These are phyloP conservation scores for Geotrichum histeridarum DNA, from an alignment of 1,139 yeast genomes.

Conservation along the genomic window DNA sequence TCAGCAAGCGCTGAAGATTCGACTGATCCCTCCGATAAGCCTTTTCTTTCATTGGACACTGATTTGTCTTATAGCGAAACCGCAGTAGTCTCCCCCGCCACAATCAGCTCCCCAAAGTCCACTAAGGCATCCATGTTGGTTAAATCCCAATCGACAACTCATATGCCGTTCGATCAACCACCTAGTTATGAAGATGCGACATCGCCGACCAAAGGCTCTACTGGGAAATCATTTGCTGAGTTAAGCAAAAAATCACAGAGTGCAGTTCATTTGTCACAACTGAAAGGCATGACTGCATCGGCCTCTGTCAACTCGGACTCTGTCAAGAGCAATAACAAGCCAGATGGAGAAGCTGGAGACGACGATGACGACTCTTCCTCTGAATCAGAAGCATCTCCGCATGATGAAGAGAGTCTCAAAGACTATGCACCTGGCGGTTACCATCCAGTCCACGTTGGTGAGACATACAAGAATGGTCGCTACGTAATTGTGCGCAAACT, in stretches of 20 bases:
- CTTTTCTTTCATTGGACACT: not conserved
- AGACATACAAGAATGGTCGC: slow-evolving; percentile 50
- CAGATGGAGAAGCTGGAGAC: not conserved
- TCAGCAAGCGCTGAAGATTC: not conserved
- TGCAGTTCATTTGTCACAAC: slow-evolving; percentile 4
- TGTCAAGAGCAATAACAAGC: not conserved
- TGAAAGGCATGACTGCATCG: not conserved
- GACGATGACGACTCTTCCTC: slow-evolving; percentile 15
- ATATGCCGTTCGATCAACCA: not conserved
- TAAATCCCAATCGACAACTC: not conserved
- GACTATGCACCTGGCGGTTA: slow-evolving; percentile 84
- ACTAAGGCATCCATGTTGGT: not conserved
- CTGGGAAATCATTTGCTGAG: not conserved
- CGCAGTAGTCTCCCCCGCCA: not conserved
- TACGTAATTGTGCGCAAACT: slow-evolving; percentile 70
- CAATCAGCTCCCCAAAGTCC: too few species aligned
- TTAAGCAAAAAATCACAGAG: slow-evolving; percentile 3
- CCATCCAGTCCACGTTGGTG: slow-evolving; percentile 79
- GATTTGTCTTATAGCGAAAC: not conserved
- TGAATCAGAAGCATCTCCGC: slow-evolving; percentile 17
- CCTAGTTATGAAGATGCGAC: not conserved
- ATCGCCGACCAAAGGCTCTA: not conserved
- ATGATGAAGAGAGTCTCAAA: slow-evolving; percentile 61
- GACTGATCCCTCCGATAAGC: not conserved
- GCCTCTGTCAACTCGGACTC: not conserved